These are phyloP conservation scores for Thelephora ganbajun DNA, from an alignment of 768 basidiomycete genomes.

Conservation along the genomic window DNA sequence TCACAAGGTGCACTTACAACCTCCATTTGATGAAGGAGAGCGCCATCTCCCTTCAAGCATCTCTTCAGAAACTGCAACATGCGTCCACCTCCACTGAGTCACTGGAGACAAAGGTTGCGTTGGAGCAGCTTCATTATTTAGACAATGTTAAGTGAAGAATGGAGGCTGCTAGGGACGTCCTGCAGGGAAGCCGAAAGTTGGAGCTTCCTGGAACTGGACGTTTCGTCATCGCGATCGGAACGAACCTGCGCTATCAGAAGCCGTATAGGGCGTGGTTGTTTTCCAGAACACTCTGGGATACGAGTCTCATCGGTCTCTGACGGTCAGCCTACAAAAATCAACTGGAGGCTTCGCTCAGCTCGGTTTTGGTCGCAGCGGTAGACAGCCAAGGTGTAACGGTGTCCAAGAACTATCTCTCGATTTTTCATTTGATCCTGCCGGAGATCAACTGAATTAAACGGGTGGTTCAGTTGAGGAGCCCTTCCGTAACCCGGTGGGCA, in stretches of 20 bases:
- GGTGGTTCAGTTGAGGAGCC: too few relatives aligned
- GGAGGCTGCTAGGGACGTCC: constrained; percentile 79
- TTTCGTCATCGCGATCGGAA: constrained; percentile 70
- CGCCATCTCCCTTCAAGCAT: constrained; percentile 59
- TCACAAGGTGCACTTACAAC: constrained; percentile 88
- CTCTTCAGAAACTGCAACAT: constrained; percentile 48
- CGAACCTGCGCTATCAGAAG: constrained; percentile 74
- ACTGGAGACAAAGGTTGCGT: constrained; percentile 43
- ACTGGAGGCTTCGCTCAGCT: constrained; percentile 82
- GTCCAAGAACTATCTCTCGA: constrained; percentile 68
- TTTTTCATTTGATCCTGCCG: too few relatives aligned
- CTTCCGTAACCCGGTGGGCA: too few relatives aligned
- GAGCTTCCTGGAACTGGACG: constrained; percentile 89
- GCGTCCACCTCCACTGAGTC: constrained; percentile 38
- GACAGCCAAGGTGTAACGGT: constrained; percentile 58
- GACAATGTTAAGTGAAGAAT: constrained; percentile 77
- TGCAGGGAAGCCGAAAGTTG: constrained; percentile 93
- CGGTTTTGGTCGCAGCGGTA: constrained; percentile 82
- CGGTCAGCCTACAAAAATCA: constrained; percentile 93
- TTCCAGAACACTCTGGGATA: constrained; percentile 90
- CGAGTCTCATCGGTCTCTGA: constrained; percentile 68
- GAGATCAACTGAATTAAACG: too few relatives aligned
- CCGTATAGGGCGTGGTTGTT: constrained; percentile 77
- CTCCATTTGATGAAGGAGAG: constrained; percentile 95
- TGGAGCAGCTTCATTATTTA: constrained; percentile 67